These are phyloP conservation scores for Metschnikowia lachancei DNA, from an alignment of 805 yeast species.

Conservation along the genomic window DNA sequence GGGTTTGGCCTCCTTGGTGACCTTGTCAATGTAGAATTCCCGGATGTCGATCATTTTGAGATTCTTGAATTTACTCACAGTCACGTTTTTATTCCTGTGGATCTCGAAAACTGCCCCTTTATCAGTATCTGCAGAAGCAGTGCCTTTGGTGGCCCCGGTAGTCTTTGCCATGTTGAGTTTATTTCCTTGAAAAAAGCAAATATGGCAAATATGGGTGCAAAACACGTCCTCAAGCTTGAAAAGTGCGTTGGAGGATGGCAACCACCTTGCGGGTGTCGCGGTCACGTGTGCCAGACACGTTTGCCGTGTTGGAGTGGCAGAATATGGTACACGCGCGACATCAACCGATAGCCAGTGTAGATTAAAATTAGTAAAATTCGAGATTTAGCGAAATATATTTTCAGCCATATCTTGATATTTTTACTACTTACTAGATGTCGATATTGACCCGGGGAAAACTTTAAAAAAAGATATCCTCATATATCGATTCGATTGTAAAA, in stretches of 20 bases:
- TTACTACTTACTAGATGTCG: too few relatives aligned
- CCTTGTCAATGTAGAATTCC: constrained; percentile 61
- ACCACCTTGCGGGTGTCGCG: not conserved
- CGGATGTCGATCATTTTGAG: constrained; percentile 74
- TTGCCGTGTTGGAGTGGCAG: not conserved
- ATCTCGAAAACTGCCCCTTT: constrained; percentile 15
- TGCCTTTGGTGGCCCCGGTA: constrained; percentile 1
- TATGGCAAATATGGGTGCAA: not conserved
- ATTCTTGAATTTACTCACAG: constrained; percentile 70
- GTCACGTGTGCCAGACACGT: constrained; percentile 4
- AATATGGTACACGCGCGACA: too few relatives aligned
- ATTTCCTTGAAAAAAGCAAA: too few relatives aligned
- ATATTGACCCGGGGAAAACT: too few relatives aligned
- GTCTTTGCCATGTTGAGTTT: constrained; percentile 5
- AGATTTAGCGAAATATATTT: too few relatives aligned
- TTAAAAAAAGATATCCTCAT: too few relatives aligned
- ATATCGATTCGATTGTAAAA: too few relatives aligned
- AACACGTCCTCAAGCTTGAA: not conserved
- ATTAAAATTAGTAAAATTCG: too few relatives aligned
- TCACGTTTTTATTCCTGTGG: constrained; percentile 55
- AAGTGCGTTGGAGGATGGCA: too few relatives aligned
- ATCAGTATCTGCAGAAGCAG: constrained; percentile 13
- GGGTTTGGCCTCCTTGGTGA: constrained; percentile 66
- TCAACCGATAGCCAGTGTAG: too few relatives aligned
- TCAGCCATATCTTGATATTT: too few relatives aligned